Base-by-base conservation (phyloP, 805 yeast genomes). In the Yarrowia yakushimensis region DNA sequence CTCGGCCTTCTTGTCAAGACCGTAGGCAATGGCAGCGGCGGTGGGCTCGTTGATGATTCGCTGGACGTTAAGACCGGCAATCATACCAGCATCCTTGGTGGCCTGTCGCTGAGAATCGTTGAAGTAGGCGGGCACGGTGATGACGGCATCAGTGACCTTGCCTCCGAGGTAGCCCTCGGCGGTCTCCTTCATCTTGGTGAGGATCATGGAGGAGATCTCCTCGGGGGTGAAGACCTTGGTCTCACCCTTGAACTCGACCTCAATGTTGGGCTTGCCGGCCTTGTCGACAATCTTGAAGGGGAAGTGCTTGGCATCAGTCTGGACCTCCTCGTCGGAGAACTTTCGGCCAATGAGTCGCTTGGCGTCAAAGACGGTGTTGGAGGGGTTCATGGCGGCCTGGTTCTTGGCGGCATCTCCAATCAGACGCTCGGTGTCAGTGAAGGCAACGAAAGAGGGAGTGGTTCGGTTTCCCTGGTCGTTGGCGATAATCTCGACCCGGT, bases 401-500 rank as follows among this genome's bases (percentile, higher is more conserved):
- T 93, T 92, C 85, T 93, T 93, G 65, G 97, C 98, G 69, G 97
- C 96, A 79, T 91, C 97, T 77, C 97, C 97, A 70, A 91, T 91
- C 72, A 91, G 82, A 80, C 97, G 87, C 80, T 93, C 98, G 41
- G 92, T 83, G 74, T 90, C 97, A 30, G 96, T 90, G 84, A 92
- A 92, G 60, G 96, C 97, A 66, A 93, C 97, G 75, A 88, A 92
- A 34, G 97, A 91, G 36, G 97, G 97, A 18, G 97, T 92, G 66
- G 96, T 93, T 82, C 97, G 88, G 83, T 93, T 92, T 82, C 98
- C 98, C 81, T 93, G 97, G 77, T 92, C 97, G 74, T 92, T 92
- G 71, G 97, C 97, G 72, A 92, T 85, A 73, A 92, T 92, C 74
- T 93, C 97, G 65, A 92, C 97, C 71, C 96, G 82, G 74, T 89